Evolutionary conservation across 2,329 filamentous ascomycete species (phyloP), one percentile per base, ranked within the genome.

Genomic region (Colletotrichum noveboracense): DNA sequence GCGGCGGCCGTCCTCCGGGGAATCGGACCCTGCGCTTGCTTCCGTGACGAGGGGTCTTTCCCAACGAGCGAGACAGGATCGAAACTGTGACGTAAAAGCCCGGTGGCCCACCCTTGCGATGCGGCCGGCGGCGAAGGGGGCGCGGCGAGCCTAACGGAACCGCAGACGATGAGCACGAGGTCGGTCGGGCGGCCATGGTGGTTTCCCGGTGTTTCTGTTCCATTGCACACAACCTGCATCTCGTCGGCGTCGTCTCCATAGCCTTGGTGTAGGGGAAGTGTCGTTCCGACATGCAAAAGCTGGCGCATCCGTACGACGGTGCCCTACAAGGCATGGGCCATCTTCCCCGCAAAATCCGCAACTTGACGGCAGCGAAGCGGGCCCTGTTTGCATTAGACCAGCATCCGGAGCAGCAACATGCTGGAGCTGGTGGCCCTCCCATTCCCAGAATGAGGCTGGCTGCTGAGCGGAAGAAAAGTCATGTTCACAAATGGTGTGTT

Each of bases 301-400:
- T 43, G 62, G 34, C 32, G 38, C n/a, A 21, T 52, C n/a, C n/a
- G n/a, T 24, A 38, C 38, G 60, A 66, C 48, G 55, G 64, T 73
- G 70, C 73, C 73, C 58, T 75, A 52, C 48, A n/a, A 68, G 70
- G 68, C 62, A 72, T 67, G 70, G 70, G 14, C 34, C 73, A 68
- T 34, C 64, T 76, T 76, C 74, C 74, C 74, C 70, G 74, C 74
- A 75, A 75, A 72, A 73, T 64, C 64, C 70, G 61, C 72, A 75
- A 30, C 71, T 71, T 36, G 55, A 34, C 73, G 70, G 58, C 74
- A 73, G 56, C 34, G 58, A 38, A 68, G 74, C 74, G 70, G 74
- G 58, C 38, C 28, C 64, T 61, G 58, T 73, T 68, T 76, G 74
- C 70, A 76, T 76, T 74, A 74, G 71, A 74, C 71, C 71, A 73